Evolutionary conservation across 2,329 filamentous ascomycete genomes (phyloP), one percentile per base, ranked within the genome.

Genomic region (Ascomycota sp.): DNA sequence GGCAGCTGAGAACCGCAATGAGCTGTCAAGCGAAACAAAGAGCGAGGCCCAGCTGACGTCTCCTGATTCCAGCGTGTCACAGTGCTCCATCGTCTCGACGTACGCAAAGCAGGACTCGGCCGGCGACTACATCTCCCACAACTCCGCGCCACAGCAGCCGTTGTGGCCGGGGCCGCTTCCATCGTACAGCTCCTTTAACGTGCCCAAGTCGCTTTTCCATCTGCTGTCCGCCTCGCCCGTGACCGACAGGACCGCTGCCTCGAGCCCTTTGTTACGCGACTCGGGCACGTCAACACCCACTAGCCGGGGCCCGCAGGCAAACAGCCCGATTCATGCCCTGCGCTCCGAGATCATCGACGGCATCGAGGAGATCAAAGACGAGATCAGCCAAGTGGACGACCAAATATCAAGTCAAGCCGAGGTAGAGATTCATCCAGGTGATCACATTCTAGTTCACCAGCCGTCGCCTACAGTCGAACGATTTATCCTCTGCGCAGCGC

Each of bases 301-400:
- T 32, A 26, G 50, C 41, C 39, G 39, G 32, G 38, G 40, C 34
- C 13, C 45, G 34, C 53, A 54, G 38, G 50, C 51, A 11, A 54
- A 59, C 27, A 55, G 59, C 27, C 62, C 61, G 35, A 51, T 59
- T 31, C 66, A 78, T 35, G 77, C 91, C 37, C 61, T 95, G 34
- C 78, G 83, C 35, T 81, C 81, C 10, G 89, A 95, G 52, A 77
- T 95, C 19, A 75, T 94, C 39, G 80, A 89, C 42, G 89, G 85
- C 25, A 94, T 98, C 43, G 75, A 82, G 43, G 89, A 98, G 50
- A 83, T 98, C 35, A 79, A 92, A 51, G 89, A 98, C 46, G 89
- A 98, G 55, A 74, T 98, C 33, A 76, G 78, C 39, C 78, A 86
- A 46, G 83, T 83, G 7, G 89, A 94, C 47, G 82, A 92, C 45